Evolutionary conservation across 345 rosid species (phyloP), one percentile per base, ranked within the genome.

Genomic region (Theobroma cacao): DNA sequence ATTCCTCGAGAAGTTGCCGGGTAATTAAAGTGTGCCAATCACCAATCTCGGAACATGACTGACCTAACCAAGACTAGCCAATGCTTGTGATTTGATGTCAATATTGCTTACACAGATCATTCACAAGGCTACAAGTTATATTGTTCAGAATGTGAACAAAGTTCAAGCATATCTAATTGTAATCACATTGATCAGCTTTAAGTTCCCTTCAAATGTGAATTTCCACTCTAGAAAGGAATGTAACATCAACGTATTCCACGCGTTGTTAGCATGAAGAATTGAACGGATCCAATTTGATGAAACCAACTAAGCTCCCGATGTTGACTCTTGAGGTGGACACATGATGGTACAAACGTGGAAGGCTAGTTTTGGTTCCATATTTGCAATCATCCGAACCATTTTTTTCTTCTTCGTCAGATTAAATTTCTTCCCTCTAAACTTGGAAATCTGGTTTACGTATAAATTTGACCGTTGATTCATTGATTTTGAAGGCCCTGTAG

Each of bases 1-100:
- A 4, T 28, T 28, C 36, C 28, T 63, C 34, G 67, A 62, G 67
- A 33, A 62, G 67, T 62, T 33, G 24, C 67, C 22, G 36, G 22
- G 55, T 14, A 45, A 26, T 24, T 45, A 26, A 15, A 26, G 73
- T 11, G 0, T 66, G 17, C 18, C 31, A 66, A 45, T 69, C 58
- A 69, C 26, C 58, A 69, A 69, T 69, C 53, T 47, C 3, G 58
- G 74, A 47, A 69, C 33, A 69, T 69, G 74, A 28, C 58, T 69
- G 40, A 69, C 58, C 74, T 69, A 69, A 69, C 74, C 40, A 69
- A 47, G 40, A 69, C 40, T 47, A 26, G 15, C 1, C 20, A 13
- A 45, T 69, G 56, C 58, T 47, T 15, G n/a, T 47, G 22, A 69
- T 69, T 68, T 68, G 5, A 45, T 68, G 22, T 38, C 70, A 65